Evolutionary conservation across 805 yeast species (phyloP).

Genomic region (Starmerella floris): DNA sequence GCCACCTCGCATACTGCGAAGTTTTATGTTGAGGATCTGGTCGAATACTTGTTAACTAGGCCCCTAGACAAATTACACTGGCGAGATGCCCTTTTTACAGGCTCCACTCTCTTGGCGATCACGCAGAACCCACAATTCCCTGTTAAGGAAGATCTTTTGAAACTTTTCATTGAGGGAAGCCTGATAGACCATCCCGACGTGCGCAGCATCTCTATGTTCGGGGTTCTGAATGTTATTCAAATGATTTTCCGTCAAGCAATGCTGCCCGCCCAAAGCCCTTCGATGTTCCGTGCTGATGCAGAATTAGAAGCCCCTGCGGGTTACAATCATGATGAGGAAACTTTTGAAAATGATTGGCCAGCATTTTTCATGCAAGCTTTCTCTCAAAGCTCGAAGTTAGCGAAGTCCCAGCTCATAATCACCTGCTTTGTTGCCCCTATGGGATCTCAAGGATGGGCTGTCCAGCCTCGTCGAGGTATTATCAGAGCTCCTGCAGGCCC

Average conservation of each 20-base stretch:
- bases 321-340: not conserved
- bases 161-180: slow-evolving; percentile 18
- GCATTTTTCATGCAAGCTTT: not conserved
- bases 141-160: slow-evolving; percentile 9
- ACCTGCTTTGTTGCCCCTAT: not conserved
- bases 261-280: not conserved
- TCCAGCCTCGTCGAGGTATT: slow-evolving; percentile 4
- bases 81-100: slow-evolving; percentile 15
- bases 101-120: slow-evolving; percentile 17
- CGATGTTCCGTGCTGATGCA: not conserved
- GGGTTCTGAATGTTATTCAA: slow-evolving; percentile 42
- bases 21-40: not conserved
- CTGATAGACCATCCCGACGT: slow-evolving; percentile 33
- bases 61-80: slow-evolving; percentile 13
- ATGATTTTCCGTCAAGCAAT: slow-evolving; percentile 29
- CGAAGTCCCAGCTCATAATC: slow-evolving; percentile 1
- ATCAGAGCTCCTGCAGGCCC: slow-evolving; percentile 5
- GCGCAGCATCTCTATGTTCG: slow-evolving; percentile 36
- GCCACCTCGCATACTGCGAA: not conserved
- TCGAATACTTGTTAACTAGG: not conserved
- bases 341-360: slow-evolving; percentile 9
- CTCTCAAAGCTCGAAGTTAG: not conserved
- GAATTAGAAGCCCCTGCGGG: not conserved
- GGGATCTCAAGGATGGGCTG: slow-evolving; percentile 11
- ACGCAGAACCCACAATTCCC: slow-evolving; percentile 21